Conservation (phyloP, 164 flowering plant species). For the Brasenia schreberi region DNA sequence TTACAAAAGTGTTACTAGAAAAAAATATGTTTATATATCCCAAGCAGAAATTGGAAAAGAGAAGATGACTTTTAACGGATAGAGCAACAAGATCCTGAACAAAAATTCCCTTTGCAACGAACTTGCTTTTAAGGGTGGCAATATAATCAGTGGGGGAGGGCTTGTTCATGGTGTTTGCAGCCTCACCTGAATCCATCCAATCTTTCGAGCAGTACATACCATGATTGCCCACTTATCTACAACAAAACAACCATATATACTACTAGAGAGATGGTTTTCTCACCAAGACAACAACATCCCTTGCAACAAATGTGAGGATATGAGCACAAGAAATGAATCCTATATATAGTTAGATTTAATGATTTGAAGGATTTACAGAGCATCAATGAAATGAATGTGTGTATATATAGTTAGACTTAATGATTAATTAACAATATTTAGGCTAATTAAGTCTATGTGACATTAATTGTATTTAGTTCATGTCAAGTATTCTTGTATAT, state of each 20-base stretch:
- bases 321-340: conserved; percentile 1
- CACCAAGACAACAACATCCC: conserved; percentile 1
- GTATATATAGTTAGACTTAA: too few relatives aligned
- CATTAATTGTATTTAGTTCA: too few relatives aligned
- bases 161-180: not conserved
- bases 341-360: too few relatives aligned
- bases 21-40: too few relatives aligned
- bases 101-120: not conserved
- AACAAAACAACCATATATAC: not conserved
- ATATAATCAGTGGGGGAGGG: not conserved
- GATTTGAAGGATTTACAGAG: too few relatives aligned
- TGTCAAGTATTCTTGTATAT: too few relatives aligned
- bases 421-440: too few relatives aligned
- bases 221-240: not conserved
- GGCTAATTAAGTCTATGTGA: too few relatives aligned
- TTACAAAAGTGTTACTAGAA: too few relatives aligned
- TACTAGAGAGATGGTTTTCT: not conserved
- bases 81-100: not conserved
- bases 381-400: too few relatives aligned
- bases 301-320: not conserved
- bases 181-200: not conserved
- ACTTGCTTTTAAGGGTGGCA: not conserved
- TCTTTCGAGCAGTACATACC: not conserved
- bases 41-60: not conserved
- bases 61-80: not conserved